These are phyloP conservation scores for Salix koriyanagi DNA, from an alignment of 345 rosid genomes.

Conservation along the genomic window DNA sequence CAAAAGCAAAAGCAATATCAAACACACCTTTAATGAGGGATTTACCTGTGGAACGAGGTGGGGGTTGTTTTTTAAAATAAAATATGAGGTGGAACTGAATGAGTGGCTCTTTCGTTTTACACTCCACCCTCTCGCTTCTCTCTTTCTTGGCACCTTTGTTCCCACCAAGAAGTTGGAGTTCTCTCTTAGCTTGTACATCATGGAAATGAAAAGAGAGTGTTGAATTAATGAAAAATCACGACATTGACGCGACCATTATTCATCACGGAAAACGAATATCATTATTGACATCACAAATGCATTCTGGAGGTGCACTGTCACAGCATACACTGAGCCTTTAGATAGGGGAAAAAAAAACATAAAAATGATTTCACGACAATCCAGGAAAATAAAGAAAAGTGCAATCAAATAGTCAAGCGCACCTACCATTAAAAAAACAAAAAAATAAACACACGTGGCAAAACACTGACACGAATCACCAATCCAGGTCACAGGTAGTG, in stretches of 20 bases:
- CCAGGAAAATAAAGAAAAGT: not conserved
- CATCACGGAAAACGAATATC: no score
- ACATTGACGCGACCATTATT: no score
- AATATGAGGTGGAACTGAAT: no score
- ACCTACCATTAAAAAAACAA: not conserved
- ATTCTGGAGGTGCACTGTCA: not conserved
- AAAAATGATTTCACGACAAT: not conserved
- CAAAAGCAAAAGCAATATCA: no score
- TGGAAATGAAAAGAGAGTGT: no score
- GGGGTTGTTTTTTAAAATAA: no score
- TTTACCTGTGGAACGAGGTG: no score
- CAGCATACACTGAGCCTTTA: not conserved
- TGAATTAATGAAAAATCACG: no score
- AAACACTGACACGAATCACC: constrained; percentile 17
- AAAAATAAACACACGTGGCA: not conserved
- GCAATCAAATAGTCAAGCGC: not conserved
- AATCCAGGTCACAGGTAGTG: constrained; percentile 41
- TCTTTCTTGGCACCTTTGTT: not conserved
- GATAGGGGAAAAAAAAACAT: not conserved
- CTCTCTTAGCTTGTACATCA: no score
- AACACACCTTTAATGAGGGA: no score
- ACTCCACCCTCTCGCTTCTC: not conserved
- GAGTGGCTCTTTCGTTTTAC: not conserved
- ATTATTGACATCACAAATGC: not conserved
- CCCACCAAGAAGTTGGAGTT: not conserved